phyloP scores from a whole-genome alignment of 495 filamentous ascomycete genomes.

The Talaromyces thailandensis region DNA sequence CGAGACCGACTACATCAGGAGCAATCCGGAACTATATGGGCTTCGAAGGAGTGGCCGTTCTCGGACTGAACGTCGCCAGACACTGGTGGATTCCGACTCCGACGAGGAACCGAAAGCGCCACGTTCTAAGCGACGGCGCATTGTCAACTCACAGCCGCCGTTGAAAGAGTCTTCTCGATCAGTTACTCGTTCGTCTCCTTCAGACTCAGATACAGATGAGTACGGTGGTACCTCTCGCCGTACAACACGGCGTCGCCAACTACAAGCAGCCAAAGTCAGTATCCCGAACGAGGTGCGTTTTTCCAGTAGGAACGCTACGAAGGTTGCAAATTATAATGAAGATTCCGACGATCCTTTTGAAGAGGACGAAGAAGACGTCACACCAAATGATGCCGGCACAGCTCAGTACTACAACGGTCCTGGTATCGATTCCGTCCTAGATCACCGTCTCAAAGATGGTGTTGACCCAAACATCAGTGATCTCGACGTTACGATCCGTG shows the following conservation, averaged over 20 bases:
- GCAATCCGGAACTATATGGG: constrained; percentile 95
- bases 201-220: constrained; percentile 46
- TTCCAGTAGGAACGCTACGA: constrained; percentile 78
- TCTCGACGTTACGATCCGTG: constrained; percentile 54
- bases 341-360: constrained; percentile 68
- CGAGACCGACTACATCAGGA: constrained; percentile 74
- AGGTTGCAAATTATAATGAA: constrained; percentile 81
- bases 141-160: constrained; percentile 26
- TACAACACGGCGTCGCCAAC: constrained; percentile 51
- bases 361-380: constrained; percentile 59
- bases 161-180: constrained; percentile 38
- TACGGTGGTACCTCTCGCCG: constrained; percentile 67
- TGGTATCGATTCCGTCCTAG: constrained; percentile 82
- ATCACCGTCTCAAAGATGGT: constrained; percentile 70
- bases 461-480: constrained; percentile 38
- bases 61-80: constrained; percentile 42
- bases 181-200: constrained; percentile 31
- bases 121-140: constrained; percentile 32
- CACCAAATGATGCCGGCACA: constrained; percentile 30
- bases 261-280: constrained; percentile 49
- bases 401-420: constrained; percentile 48
- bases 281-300: constrained; percentile 73
- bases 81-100: constrained; percentile 68
- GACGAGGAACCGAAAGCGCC: constrained; percentile 37
- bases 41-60: constrained; percentile 75